Conservation (phyloP, 345 rosid genomes). For the Cochlearia excelsa region DNA sequence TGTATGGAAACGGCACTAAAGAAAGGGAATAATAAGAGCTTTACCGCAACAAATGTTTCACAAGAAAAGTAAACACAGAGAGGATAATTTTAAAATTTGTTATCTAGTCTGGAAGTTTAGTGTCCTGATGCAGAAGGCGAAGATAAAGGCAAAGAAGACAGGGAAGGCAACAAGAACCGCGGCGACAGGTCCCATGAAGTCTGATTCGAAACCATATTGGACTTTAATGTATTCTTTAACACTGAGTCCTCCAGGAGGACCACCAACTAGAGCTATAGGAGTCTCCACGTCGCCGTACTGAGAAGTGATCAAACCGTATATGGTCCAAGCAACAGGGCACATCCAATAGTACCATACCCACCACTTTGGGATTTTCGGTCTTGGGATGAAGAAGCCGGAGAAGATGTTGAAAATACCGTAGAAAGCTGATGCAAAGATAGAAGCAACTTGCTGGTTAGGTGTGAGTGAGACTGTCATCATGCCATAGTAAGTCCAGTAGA, state of each 20-base stretch:
- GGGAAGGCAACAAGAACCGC: conserved; percentile 55
- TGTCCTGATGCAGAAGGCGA: conserved; percentile 65
- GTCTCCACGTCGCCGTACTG: conserved; percentile 58
- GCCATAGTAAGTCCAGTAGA: conserved; percentile 90
- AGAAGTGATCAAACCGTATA: conserved; percentile 56
- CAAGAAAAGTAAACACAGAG: not conserved
- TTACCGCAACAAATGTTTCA: conserved; percentile 8
- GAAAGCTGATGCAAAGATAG: conserved; percentile 73
- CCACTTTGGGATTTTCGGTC: conserved; percentile 83
- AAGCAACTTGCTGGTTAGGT: conserved; percentile 81
- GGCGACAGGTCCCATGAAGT: conserved; percentile 78
- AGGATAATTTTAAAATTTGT: not conserved
- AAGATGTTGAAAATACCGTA: conserved; percentile 72
- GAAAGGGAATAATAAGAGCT: not conserved
- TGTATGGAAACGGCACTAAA: not conserved
- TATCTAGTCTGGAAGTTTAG: conserved; percentile 72
- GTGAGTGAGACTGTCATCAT: conserved; percentile 89
- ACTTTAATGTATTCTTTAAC: conserved; percentile 46
- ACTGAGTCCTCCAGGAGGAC: conserved; percentile 19
- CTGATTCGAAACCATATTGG: conserved; percentile 56
- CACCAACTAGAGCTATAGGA: conserved; percentile 40
- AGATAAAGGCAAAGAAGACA: conserved; percentile 68
- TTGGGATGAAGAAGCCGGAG: conserved; percentile 83
- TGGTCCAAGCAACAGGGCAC: conserved; percentile 79
- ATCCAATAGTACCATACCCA: conserved; percentile 95